Conservation (phyloP, 2,329 filamentous ascomycete species). For the Periconia sp. region DNA sequence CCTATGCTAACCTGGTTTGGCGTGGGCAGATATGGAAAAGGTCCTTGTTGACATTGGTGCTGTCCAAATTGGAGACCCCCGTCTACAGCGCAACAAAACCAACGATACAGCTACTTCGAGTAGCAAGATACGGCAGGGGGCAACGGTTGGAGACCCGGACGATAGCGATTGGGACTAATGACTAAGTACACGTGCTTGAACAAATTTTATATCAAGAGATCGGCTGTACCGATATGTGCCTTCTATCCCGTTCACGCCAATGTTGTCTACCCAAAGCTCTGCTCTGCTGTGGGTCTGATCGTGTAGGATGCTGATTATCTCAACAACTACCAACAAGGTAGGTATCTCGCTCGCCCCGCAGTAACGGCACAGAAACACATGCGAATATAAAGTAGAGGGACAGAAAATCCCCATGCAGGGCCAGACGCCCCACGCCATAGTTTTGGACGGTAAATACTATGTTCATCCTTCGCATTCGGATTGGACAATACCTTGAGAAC, state of each 20-base stretch:
- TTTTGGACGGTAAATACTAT: no score
- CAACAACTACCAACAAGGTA: no score
- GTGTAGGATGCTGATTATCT: no score
- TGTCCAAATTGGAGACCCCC: constrained; percentile 74
- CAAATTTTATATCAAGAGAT: background rate
- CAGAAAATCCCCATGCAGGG: background rate
- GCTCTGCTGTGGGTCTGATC: background rate
- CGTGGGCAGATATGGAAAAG: constrained; percentile 67
- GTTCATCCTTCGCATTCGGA: no score
- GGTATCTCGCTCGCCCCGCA: no score
- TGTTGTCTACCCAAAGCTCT: background rate
- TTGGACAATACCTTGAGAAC: no score
- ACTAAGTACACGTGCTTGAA: background rate
- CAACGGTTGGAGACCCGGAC: constrained; percentile 48
- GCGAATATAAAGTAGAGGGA: background rate
- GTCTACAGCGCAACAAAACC: constrained; percentile 63
- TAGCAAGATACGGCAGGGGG: constrained; percentile 51
- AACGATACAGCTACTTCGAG: constrained; percentile 57
- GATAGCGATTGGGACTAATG: constrained; percentile 64
- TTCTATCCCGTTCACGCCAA: background rate
- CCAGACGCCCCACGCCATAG: background rate
- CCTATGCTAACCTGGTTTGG: constrained; percentile 11
- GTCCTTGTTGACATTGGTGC: constrained; percentile 82
- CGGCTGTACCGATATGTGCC: background rate
- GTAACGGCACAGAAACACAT: background rate